Conservation (phyloP, 2,329 filamentous ascomycete species). For the Neurospora sp. region DNA sequence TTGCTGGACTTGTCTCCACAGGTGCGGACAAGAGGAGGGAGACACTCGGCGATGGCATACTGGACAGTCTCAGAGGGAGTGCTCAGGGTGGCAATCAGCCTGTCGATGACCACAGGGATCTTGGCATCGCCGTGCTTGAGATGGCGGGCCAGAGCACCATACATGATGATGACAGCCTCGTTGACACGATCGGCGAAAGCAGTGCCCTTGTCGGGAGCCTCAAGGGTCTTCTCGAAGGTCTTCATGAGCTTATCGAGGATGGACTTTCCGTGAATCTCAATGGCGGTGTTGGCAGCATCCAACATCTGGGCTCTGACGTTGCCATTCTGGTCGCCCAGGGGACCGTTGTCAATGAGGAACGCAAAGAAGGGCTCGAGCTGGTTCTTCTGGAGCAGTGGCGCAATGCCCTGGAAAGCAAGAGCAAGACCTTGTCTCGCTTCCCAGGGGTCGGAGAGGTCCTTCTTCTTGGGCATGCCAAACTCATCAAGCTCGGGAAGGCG, state of each 20-base stretch:
- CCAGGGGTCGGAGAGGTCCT: conserved; percentile 82
- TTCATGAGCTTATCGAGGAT: conserved; percentile 87
- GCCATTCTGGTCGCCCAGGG: conserved; percentile 72
- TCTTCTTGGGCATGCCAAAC: conserved; percentile 89
- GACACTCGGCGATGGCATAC: conserved; percentile 87
- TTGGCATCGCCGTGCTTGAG: conserved; percentile 76
- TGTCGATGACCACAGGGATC: conserved; percentile 78
- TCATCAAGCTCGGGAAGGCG: conserved; percentile 77
- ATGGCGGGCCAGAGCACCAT: conserved; percentile 86
- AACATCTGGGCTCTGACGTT: conserved; percentile 84
- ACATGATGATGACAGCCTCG: conserved; percentile 95
- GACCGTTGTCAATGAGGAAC: conserved; percentile 78
- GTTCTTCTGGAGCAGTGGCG: conserved; percentile 55
- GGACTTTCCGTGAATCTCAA: conserved; percentile 69
- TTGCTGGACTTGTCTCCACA: conserved; percentile 67
- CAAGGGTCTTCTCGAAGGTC: conserved; percentile 81
- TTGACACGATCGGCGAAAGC: conserved; percentile 83
- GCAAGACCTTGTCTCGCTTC: conserved; percentile 84
- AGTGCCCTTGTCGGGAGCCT: conserved; percentile 71
- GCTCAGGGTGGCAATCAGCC: conserved; percentile 76
- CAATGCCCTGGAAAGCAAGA: conserved; percentile 75
- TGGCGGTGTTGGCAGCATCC: conserved; percentile 73
- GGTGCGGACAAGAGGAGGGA: conserved; percentile 81
- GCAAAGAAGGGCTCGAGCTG: conserved; percentile 69
- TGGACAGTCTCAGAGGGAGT: conserved; percentile 96